Base-by-base conservation (phyloP, 345 rosid genomes). In the Citrus sp. region DNA sequence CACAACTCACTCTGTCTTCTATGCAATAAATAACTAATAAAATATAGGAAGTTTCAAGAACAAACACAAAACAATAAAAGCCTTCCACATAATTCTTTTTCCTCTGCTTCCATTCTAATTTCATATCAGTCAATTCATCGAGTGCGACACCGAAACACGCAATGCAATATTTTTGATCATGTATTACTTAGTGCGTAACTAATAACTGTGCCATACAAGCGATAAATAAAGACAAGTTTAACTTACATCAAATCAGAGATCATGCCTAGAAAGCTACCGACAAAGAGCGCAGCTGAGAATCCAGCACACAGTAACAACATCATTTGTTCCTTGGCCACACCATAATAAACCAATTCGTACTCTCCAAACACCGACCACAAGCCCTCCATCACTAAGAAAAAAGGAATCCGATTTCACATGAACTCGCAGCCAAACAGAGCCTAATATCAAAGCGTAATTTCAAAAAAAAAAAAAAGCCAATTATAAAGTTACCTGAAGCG, bases 201-300 rank as follows among this genome's bases (percentile, higher is more conserved):
- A 59, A 35, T 34, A 32, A 25, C 3, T 34, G 56, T 30, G 25
- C 42, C 4, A 46, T 49, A 62, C 1, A 25, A 27, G 9, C 5
- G 1, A 60, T 18, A 24, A 27, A 56, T 24, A 40, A 60, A 60
- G 72, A 24, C 30, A 76, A 19, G 4, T 68, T 37, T 25, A 25
- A 80, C 95, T 89, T 85, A 94, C 99, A 94, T 82, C 64, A 84
- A 78, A 86, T 96, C 98, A 80, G 94, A 96, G 42, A 96, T 82
- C 58, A 89, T 61, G 62, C 98, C 97, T 21, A 87, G 84, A 76
- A 87, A 77, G 80, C 97, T 82, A 49, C 95, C 95, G 2, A 88
- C 42, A 59, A 92, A 42, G 72, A 92, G 87, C 80, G 90, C 55
- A 18, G 92, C 85, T 9, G 88, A 89, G 69, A 82, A 91, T 59